phyloP scores from a whole-genome alignment of 2,329 filamentous ascomycete genomes.

The Colletotrichum falcatum region DNA sequence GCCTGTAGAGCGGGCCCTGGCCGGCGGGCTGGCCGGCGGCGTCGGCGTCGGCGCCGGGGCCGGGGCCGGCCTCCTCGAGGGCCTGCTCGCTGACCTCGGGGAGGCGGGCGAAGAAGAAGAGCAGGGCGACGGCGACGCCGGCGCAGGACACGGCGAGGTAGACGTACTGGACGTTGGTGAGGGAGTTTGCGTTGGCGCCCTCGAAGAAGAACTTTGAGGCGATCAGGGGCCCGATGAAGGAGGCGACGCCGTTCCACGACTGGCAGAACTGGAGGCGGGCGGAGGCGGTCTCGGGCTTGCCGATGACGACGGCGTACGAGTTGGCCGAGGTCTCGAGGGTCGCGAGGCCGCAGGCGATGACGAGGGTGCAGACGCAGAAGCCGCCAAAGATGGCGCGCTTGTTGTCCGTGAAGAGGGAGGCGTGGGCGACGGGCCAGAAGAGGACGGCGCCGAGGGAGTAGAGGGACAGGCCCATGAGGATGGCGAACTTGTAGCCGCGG shows the following conservation, averaged over 20 bases:
- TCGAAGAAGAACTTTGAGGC: constrained; percentile 79
- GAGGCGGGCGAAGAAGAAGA: constrained; percentile 76
- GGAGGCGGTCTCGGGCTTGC: constrained; percentile 65
- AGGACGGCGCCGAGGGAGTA: constrained; percentile 72
- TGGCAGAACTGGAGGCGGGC: constrained; percentile 66
- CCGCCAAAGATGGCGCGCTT: constrained; percentile 70
- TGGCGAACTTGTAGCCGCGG: constrained; percentile 57
- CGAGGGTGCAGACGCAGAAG: constrained; percentile 79
- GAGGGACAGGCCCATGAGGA: constrained; percentile 68
- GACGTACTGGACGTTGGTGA: constrained; percentile 80
- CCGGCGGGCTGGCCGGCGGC: constrained; percentile 2
- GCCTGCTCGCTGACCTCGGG: constrained; percentile 75
- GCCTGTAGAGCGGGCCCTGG: constrained; percentile 74
- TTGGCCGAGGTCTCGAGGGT: constrained; percentile 84
- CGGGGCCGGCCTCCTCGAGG: constrained; percentile 46
- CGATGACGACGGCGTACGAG: constrained; percentile 67
- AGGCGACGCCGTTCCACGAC: constrained; percentile 65
- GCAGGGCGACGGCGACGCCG: constrained; percentile 72
- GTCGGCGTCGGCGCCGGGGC: not conserved
- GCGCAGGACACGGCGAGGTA: constrained; percentile 80
- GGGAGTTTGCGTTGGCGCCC: constrained; percentile 62
- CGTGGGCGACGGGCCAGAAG: constrained; percentile 60
- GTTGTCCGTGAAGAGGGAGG: constrained; percentile 60
- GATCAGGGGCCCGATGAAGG: constrained; percentile 74
- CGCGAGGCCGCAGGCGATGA: constrained; percentile 79